Conservation (phyloP, 2,329 filamentous ascomycete genomes). For the Trichoderma koningiopsis region DNA sequence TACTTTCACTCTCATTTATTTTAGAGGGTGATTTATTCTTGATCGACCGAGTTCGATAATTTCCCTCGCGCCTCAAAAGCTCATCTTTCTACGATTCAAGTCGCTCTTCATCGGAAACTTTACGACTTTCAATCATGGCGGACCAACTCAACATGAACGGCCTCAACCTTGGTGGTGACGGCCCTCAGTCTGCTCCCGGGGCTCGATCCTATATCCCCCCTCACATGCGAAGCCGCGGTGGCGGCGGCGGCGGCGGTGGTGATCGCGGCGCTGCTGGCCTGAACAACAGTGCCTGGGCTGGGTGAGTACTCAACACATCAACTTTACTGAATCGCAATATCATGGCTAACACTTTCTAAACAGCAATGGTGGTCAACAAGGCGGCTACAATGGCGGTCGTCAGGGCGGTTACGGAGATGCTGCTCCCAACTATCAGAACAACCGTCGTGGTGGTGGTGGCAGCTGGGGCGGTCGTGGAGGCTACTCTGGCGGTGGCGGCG, state of each 20-base stretch:
- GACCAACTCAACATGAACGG: conserved; percentile 82
- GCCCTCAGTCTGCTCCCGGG: conserved; percentile 37
- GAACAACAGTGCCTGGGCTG: conserved; percentile 41
- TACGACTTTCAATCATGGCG: conserved; percentile 62
- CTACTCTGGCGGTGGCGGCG: conserved; percentile 35
- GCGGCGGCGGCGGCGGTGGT: conserved; percentile 35
- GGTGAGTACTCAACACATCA: conserved; percentile 41
- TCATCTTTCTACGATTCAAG: conserved; percentile 11
- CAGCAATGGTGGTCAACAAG: not conserved
- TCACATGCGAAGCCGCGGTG: conserved; percentile 68
- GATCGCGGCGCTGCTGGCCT: conserved; percentile 30
- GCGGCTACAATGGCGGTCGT: conserved; percentile 9
- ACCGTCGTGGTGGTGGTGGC: conserved; percentile 40
- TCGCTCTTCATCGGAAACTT: conserved; percentile 31
- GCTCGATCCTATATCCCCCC: conserved; percentile 79
- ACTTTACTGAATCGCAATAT: not conserved
- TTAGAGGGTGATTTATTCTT: conserved; percentile 36
- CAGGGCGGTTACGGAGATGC: conserved; percentile 25
- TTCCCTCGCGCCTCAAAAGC: conserved; percentile 12
- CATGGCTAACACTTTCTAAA: not conserved
- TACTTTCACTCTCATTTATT: conserved; percentile 35
- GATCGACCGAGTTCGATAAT: conserved; percentile 27
- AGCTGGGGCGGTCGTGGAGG: conserved; percentile 42
- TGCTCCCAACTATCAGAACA: conserved; percentile 29
- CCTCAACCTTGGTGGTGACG: conserved; percentile 62